A percentile compares a stretch with the other conserved stretches of the same genome.
phyloP scores from a whole-genome alignment of 2,329 filamentous ascomycete genomes.

The Alternaria tenuissima region DNA sequence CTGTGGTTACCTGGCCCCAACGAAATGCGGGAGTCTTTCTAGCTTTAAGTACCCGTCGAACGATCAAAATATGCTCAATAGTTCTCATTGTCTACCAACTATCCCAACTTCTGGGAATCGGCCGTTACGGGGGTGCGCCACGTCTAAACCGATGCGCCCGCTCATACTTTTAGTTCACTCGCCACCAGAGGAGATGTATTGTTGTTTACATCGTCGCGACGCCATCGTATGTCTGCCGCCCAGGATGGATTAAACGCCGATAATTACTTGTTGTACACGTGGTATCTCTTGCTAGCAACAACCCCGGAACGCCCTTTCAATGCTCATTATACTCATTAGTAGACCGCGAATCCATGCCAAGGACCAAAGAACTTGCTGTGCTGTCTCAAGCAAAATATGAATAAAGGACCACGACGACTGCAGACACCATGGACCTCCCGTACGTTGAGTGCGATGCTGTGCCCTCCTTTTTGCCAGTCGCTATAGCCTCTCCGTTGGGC shows the following conservation, averaged over 20 bases:
- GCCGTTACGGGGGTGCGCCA: background rate
- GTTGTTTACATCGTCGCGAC: background rate
- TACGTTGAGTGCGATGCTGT: background rate
- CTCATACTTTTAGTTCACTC: background rate
- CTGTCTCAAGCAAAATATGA: background rate
- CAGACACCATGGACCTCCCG: background rate
- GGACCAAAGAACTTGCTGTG: background rate
- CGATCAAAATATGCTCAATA: constrained; percentile 6
- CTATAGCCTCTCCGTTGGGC: constrained; percentile 15
- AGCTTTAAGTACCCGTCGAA: background rate
- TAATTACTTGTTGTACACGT: background rate
- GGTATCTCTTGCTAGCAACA: constrained; percentile 1
- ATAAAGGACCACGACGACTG: background rate
- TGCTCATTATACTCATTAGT: constrained; percentile 3
- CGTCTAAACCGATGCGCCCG: background rate
- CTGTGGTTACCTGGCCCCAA: background rate
- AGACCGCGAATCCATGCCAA: background rate
- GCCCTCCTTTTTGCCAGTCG: constrained; percentile 16
- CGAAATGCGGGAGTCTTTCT: background rate
- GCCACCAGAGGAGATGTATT: background rate
- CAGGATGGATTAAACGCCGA: background rate
- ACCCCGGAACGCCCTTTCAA: background rate
- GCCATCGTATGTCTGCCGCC: background rate
- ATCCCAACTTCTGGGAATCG: background rate
- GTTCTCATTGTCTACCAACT: background rate